phyloP scores from a whole-genome alignment of 306 rosid genomes.

The Astragalus glycyphyllos region DNA sequence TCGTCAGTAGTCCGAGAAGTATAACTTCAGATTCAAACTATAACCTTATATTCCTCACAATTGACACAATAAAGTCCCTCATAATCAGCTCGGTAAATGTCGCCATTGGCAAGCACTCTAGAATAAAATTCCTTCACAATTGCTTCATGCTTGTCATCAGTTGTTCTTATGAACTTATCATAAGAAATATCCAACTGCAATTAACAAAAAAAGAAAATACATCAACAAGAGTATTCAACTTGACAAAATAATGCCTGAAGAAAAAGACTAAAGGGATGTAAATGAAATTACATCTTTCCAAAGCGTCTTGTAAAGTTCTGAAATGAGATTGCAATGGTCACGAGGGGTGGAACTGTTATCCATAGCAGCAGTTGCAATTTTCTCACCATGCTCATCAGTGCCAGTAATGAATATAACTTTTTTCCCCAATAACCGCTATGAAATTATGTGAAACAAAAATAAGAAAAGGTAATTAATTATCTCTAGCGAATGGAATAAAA shows the following conservation, averaged over 20 bases:
- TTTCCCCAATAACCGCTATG: constrained; percentile 77
- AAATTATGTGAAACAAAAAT: constrained; percentile 32
- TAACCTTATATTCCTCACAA: constrained; percentile 96
- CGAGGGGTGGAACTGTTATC: constrained; percentile 69
- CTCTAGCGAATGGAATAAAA: background rate
- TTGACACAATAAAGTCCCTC: constrained; percentile 96
- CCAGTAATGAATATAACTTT: constrained; percentile 88
- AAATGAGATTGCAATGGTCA: constrained; percentile 83
- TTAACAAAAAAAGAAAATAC: background rate
- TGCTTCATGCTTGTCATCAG: constrained; percentile 85
- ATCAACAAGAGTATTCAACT: constrained; percentile 17
- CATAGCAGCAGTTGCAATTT: constrained; percentile 85
- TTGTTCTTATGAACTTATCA: constrained; percentile 92
- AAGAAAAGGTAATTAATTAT: background rate
- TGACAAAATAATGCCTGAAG: constrained; percentile 1
- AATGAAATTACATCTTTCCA: constrained; percentile 74
- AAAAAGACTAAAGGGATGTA: constrained; percentile 11
- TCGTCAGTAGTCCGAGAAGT: constrained; percentile 8
- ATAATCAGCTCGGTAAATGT: too few relatives aligned
- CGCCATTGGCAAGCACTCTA: too few relatives aligned
- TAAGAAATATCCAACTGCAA: constrained; percentile 84
- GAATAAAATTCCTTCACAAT: constrained; percentile 93
- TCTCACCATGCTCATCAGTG: constrained; percentile 97
- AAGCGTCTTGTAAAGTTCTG: constrained; percentile 72
- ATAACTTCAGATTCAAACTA: constrained; percentile 34